These are phyloP conservation scores for Arachnomyces sp. DNA, from an alignment of 2,329 filamentous ascomycete genomes.

Conservation along the genomic window DNA sequence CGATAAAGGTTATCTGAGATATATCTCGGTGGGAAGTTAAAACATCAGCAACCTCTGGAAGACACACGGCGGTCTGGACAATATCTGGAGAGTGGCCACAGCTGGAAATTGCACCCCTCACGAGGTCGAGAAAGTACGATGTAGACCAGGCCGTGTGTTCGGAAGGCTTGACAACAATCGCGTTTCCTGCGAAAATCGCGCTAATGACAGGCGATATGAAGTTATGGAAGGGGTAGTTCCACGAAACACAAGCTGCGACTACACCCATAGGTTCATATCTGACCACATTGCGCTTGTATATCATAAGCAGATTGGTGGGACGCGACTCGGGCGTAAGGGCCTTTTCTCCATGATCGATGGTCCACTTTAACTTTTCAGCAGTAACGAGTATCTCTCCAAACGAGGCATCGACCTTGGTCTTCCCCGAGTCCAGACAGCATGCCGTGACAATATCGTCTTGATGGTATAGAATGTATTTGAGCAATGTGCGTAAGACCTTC, in stretches of 20 bases:
- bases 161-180: conserved; percentile 84
- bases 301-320: conserved; percentile 87
- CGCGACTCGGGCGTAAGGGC: conserved; percentile 64
- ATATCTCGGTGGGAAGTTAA: conserved; percentile 80
- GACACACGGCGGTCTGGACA: conserved; percentile 79
- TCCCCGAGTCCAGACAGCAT: conserved; percentile 87
- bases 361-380: conserved; percentile 90
- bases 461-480: conserved; percentile 73
- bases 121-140: conserved; percentile 71
- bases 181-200: conserved; percentile 84
- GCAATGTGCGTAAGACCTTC: conserved; percentile 70
- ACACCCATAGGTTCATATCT: conserved; percentile 88
- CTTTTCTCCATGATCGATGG: conserved; percentile 78
- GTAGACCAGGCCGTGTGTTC: conserved; percentile 95
- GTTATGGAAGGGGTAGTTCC: conserved; percentile 98
- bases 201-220: conserved; percentile 85
- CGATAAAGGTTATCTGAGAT: conserved; percentile 91
- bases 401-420: conserved; percentile 89
- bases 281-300: conserved; percentile 89
- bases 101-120: conserved; percentile 66
- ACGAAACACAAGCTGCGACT: conserved; percentile 84
- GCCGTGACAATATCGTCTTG: conserved; percentile 79
- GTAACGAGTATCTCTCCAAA: conserved; percentile 94
- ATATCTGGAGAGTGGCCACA: conserved; percentile 78
- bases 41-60: conserved; percentile 72